Conservation (phyloP, 805 yeast species). For the Naumovozyma baii region DNA sequence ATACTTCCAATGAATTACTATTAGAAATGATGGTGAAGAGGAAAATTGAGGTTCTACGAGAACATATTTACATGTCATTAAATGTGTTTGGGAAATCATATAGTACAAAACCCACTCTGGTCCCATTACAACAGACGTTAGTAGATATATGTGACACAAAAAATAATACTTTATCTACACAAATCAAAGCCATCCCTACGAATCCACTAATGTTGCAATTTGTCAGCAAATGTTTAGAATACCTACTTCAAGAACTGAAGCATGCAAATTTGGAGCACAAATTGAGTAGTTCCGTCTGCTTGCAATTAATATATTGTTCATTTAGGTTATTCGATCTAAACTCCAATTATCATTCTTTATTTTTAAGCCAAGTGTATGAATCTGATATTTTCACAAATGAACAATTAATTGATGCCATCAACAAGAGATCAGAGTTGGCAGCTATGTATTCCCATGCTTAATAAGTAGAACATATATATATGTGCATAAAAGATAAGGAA, state of each 20-base stretch:
- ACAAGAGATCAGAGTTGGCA: constrained; percentile 27
- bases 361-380: constrained; percentile 24
- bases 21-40: constrained; percentile 44
- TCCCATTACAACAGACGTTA: constrained; percentile 9
- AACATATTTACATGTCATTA: constrained; percentile 34
- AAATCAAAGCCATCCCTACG: constrained; percentile 5
- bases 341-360: constrained; percentile 24
- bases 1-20: constrained; percentile 14
- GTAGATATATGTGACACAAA: constrained; percentile 1
- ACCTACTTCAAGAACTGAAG: constrained; percentile 23
- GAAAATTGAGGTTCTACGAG: constrained; percentile 76
- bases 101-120: constrained; percentile 3
- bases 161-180: background rate
- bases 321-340: constrained; percentile 53
- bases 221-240: constrained; percentile 26
- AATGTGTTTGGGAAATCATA: constrained; percentile 16
- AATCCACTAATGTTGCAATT: constrained; percentile 29
- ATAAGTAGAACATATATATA: too few relatives aligned
- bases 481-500: too few relatives aligned
- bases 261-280: constrained; percentile 29
- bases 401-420: constrained; percentile 20
- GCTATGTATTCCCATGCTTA: constrained; percentile 15
- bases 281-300: constrained; percentile 53
- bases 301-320: constrained; percentile 84
- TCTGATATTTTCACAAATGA: constrained; percentile 15